Evolutionary conservation across 129 eudicot genomes (phyloP).

Genomic region (Flaveria trinervia): DNA sequence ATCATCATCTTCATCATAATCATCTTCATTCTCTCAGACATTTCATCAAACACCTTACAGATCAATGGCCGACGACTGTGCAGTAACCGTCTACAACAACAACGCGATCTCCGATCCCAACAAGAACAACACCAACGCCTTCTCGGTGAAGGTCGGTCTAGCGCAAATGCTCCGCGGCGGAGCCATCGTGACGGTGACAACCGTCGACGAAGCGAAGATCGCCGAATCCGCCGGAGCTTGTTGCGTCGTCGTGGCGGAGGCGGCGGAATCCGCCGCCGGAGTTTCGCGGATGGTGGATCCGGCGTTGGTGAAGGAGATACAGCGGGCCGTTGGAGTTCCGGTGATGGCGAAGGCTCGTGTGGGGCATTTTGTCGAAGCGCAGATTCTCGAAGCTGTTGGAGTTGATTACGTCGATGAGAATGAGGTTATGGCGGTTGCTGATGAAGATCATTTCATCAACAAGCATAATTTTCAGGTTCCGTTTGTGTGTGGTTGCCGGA

Average conservation of each 20-base stretch:
- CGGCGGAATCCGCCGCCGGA: constrained; percentile 29
- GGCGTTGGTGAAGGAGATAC: constrained; percentile 53
- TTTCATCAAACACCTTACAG: constrained; percentile 36
- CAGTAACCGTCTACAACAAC: constrained; percentile 69
- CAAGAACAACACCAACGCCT: constrained; percentile 37
- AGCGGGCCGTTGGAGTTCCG: constrained; percentile 55
- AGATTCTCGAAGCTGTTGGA: constrained; percentile 69
- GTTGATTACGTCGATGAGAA: constrained; percentile 83
- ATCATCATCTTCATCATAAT: background rate
- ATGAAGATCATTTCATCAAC: constrained; percentile 65
- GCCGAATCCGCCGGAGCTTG: constrained; percentile 95
- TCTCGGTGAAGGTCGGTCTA: constrained; percentile 67
- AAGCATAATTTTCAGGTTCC: constrained; percentile 71
- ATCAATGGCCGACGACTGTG: constrained; percentile 69
- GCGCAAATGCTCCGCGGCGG: constrained; percentile 90
- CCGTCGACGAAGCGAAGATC: constrained; percentile 70
- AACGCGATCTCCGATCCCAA: constrained; percentile 61
- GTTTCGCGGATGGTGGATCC: constrained; percentile 87
- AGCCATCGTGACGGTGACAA: constrained; percentile 59
- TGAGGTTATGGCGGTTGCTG: constrained; percentile 66
- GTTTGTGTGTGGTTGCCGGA: constrained; percentile 67
- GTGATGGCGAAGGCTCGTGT: constrained; percentile 70
- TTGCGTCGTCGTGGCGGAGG: constrained; percentile 53
- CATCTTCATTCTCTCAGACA: constrained; percentile 30
- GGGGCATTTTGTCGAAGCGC: constrained; percentile 93